Evolutionary conservation across 345 rosid genomes (phyloP).

Genomic region (Crucihimalaya himalaica): DNA sequence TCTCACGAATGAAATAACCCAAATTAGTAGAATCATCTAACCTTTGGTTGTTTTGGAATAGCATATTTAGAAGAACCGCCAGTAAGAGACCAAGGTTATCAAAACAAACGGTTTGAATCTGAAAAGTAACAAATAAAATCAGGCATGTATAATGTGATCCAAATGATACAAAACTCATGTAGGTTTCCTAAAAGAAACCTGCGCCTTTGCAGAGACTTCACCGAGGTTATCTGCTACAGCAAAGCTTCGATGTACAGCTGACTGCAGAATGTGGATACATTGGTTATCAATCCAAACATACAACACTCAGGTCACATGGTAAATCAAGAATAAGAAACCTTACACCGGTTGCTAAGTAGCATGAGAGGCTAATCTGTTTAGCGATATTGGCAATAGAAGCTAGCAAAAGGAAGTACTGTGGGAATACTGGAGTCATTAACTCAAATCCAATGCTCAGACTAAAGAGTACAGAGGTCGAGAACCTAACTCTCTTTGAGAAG

Average conservation of each 20-base stretch:
- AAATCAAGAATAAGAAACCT: slow-evolving; percentile 38
- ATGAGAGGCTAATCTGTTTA: slow-evolving; percentile 88
- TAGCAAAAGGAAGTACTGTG: slow-evolving; percentile 73
- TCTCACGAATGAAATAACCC: not conserved
- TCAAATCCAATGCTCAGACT: slow-evolving; percentile 92
- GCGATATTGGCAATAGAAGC: slow-evolving; percentile 87
- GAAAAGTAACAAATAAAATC: not conserved
- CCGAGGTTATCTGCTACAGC: slow-evolving; percentile 93
- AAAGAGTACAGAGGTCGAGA: slow-evolving; percentile 76
- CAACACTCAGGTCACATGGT: not conserved
- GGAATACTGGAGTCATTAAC: slow-evolving; percentile 78
- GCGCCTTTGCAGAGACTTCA: slow-evolving; percentile 93
- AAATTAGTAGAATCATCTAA: slow-evolving; percentile 14
- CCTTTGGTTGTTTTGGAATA: slow-evolving; percentile 32
- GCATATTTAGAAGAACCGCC: slow-evolving; percentile 33
- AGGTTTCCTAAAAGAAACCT: slow-evolving; percentile 43
- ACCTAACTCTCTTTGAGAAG: slow-evolving; percentile 74
- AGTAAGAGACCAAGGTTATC: slow-evolving; percentile 40
- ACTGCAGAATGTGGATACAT: slow-evolving; percentile 40
- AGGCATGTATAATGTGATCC: not conserved
- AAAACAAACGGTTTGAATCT: slow-evolving; percentile 37
- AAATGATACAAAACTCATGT: not conserved
- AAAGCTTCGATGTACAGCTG: slow-evolving; percentile 88
- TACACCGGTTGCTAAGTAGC: slow-evolving; percentile 87
- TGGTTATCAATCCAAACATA: not conserved